Base-by-base conservation (phyloP, 306 rosid genomes). In the Gillenia trifoliata region DNA sequence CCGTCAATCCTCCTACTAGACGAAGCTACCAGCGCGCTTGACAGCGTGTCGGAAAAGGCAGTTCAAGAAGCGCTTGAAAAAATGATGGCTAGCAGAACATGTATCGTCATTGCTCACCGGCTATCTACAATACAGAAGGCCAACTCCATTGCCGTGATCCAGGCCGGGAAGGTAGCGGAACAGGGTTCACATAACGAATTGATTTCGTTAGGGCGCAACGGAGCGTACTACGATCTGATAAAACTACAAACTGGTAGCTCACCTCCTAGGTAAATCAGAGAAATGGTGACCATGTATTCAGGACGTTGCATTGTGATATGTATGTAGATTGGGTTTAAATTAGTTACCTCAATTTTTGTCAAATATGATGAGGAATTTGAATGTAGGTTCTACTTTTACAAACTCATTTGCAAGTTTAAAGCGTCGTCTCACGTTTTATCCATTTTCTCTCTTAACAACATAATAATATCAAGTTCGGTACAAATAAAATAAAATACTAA, bases 1-100 rank as follows among this genome's bases (percentile, higher is more conserved):
- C 92, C 96, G 8, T 66, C 96, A 79, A 88, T 94, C 66, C 91
- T 94, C 8, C 89, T 94, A 11, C 83, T 94, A 15, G 97, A 94
- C 55, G 95, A 91, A 79, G 96, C 97, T 1, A 94, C 99, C 2
- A 88, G 97, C 80, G 98, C 96, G 75, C 95, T 91, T 56, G 98
- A 94, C 47, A 92, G 97, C 62, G 89, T 85, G 36, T 92, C 99
- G 16, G 97, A 90, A 80, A 85, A 84, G 12, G 76, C 86, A 30
- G 89, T 83, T 67, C 88, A 92, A 80, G 97, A 86, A 73, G 92
- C 96, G 33, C 85, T 92, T 20, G 94, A 92, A 76, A 92, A 90
- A 78, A 89, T 90, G 88, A 89, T 83, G 91, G 86, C 81, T 54
- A 89, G 83, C 33, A 87, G 94, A 81, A 90, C 94, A 68, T 88